phyloP scores from a whole-genome alignment of 2,329 filamentous ascomycete species.

The Pseudogymnoascus sp. region DNA sequence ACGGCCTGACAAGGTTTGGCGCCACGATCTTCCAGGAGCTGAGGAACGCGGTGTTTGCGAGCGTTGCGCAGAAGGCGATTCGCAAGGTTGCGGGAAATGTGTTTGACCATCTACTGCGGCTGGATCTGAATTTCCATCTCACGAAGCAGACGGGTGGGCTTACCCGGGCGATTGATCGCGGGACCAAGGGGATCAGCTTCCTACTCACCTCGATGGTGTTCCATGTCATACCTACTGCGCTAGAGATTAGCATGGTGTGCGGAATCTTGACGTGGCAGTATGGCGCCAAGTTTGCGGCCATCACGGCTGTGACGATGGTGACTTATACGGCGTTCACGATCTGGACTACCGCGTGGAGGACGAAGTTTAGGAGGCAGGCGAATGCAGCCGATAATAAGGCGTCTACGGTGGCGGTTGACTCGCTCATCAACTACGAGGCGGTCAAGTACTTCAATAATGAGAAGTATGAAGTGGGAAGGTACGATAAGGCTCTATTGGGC shows the following conservation, averaged over 20 bases:
- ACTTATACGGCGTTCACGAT: slow-evolving; percentile 97
- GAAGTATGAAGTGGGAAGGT: slow-evolving; percentile 82
- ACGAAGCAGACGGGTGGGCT: slow-evolving; percentile 90
- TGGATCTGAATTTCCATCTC: slow-evolving; percentile 91
- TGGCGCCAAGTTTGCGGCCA: slow-evolving; percentile 80
- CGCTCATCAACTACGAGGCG: slow-evolving; percentile 96
- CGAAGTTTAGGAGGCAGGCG: slow-evolving; percentile 88
- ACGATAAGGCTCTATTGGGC: slow-evolving; percentile 74
- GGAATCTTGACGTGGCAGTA: slow-evolving; percentile 96
- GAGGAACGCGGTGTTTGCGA: slow-evolving; percentile 92
- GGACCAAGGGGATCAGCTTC: slow-evolving; percentile 98
- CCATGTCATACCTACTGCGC: slow-evolving; percentile 83
- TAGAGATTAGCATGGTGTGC: slow-evolving; percentile 93
- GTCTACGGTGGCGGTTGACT: slow-evolving; percentile 91
- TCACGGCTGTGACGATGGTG: slow-evolving; percentile 85
- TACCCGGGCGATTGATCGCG: slow-evolving; percentile 88
- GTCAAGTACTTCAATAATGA: slow-evolving; percentile 99
- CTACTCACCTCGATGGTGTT: slow-evolving; percentile 97
- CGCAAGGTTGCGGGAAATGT: slow-evolving; percentile 84
- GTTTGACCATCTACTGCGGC: slow-evolving; percentile 77
- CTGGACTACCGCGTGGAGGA: slow-evolving; percentile 91
- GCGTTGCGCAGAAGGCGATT: slow-evolving; percentile 94
- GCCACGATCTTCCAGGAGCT: slow-evolving; percentile 88
- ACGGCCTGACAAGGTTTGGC: slow-evolving; percentile 80
- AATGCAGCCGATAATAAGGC: slow-evolving; percentile 95